phyloP scores from a whole-genome alignment of 2,329 filamentous ascomycete genomes.

The Colletotrichum magnum region DNA sequence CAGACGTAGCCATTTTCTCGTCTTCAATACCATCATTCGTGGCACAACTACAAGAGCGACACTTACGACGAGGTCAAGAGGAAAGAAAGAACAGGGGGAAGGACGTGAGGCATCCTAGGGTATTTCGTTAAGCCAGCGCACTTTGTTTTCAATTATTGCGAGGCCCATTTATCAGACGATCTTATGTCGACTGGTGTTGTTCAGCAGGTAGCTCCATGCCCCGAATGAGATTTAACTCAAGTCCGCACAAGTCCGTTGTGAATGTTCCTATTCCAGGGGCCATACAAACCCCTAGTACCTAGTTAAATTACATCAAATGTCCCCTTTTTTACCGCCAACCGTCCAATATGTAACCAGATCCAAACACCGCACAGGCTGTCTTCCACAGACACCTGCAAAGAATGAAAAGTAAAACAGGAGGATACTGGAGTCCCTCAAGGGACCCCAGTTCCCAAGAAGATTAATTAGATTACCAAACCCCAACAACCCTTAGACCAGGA shows the following conservation, averaged over 20 bases:
- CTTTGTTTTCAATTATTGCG: no score
- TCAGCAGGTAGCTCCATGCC: no score
- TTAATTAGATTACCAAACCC: background rate
- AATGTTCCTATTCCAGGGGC: background rate
- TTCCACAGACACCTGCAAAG: background rate
- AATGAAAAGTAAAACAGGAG: background rate
- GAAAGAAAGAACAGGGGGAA: background rate
- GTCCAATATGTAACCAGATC: background rate
- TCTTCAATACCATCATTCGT: constrained; percentile 6
- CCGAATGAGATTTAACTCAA: no score
- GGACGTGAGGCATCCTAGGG: background rate
- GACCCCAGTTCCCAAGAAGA: background rate
- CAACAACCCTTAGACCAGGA: background rate
- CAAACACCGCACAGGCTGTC: background rate
- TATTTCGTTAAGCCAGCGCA: background rate
- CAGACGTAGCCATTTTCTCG: no score
- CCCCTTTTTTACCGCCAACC: background rate
- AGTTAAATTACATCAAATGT: background rate
- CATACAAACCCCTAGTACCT: background rate
- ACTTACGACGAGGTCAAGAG: constrained; percentile 21
- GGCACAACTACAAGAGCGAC: constrained; percentile 28
- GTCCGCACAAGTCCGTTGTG: no score
- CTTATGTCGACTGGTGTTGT: no score
- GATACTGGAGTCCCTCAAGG: background rate
- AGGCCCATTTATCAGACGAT: no score